Conservation (phyloP, 495 filamentous ascomycete species). For the Darksidea phi region DNA sequence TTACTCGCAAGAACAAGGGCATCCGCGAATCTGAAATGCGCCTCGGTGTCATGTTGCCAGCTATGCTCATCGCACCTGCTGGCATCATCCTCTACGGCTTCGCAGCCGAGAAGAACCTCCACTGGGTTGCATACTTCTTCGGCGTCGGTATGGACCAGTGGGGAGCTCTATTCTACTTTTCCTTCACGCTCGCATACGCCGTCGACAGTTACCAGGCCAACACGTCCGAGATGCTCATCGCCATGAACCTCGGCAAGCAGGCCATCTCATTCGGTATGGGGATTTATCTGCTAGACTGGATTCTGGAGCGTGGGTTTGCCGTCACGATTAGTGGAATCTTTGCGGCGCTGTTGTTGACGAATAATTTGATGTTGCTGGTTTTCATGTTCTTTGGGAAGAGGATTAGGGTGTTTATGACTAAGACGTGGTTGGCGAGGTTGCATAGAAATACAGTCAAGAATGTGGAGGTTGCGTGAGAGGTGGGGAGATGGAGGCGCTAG, state of each 20-base stretch:
- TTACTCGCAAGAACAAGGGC: constrained; percentile 54
- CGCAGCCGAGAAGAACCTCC: constrained; percentile 53
- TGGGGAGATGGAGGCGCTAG: no score
- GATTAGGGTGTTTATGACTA: constrained; percentile 52
- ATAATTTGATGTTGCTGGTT: constrained; percentile 55
- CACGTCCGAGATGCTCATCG: constrained; percentile 63
- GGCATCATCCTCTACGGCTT: constrained; percentile 58
- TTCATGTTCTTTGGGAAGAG: constrained; percentile 61
- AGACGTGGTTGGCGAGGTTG: constrained; percentile 55
- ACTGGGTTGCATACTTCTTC: constrained; percentile 58
- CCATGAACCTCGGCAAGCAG: constrained; percentile 68
- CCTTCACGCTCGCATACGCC: constrained; percentile 60
- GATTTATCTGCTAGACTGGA: constrained; percentile 58
- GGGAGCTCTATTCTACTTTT: constrained; percentile 58
- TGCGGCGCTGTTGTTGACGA: constrained; percentile 53
- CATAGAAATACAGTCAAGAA: constrained; percentile 42
- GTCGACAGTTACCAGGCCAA: constrained; percentile 60
- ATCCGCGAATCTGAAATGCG: constrained; percentile 65
- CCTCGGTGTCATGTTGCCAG: constrained; percentile 55
- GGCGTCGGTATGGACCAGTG: constrained; percentile 56
- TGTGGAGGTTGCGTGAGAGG: constrained; percentile 19
- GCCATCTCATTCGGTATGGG: constrained; percentile 63
- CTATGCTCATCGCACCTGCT: constrained; percentile 54
- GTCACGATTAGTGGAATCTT: constrained; percentile 61
- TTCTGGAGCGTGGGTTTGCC: constrained; percentile 55